A percentile compares a stretch with the other conserved stretches of the same genome.
phyloP scores from a whole-genome alignment of 2,329 filamentous ascomycete genomes.

The Neopestalotiopsis sp. region DNA sequence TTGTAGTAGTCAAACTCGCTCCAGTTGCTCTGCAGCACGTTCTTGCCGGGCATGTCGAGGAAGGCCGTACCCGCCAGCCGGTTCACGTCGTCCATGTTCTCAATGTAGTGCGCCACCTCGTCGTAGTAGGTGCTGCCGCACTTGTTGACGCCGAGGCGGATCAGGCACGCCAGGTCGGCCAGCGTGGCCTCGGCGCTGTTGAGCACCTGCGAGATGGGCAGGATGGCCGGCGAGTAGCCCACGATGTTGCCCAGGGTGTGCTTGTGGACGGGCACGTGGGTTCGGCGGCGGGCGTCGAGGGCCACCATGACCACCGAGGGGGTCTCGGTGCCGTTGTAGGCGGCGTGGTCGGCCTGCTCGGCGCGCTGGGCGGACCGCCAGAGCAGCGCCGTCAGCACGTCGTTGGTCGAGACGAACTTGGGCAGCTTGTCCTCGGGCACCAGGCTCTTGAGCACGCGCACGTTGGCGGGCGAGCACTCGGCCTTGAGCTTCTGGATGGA shows the following conservation, averaged over 20 bases:
- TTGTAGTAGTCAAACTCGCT: conserved; percentile 38
- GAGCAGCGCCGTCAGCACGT: conserved; percentile 19
- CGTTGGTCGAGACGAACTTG: conserved; percentile 19
- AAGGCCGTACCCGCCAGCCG: conserved; percentile 40
- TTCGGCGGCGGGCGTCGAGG: conserved; percentile 41
- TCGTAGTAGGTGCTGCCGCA: conserved; percentile 39
- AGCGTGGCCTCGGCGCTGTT: conserved; percentile 27
- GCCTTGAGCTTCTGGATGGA: conserved; percentile 29
- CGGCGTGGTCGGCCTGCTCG: conserved; percentile 14
- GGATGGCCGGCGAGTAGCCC: conserved; percentile 38
- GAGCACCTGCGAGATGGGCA: conserved; percentile 38
- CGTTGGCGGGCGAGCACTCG: conserved; percentile 15
- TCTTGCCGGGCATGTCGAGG: conserved; percentile 40
- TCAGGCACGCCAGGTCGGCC: conserved; percentile 39
- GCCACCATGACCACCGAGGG: conserved; percentile 44
- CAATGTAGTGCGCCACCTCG: conserved; percentile 36
- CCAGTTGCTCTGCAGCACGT: conserved; percentile 42
- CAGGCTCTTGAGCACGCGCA: conserved; percentile 6
- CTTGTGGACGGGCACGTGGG: conserved; percentile 40
- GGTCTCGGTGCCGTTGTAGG: background rate
- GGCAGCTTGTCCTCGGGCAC: conserved; percentile 8
- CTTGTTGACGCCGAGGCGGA: conserved; percentile 39
- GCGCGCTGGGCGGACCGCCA: conserved; percentile 16
- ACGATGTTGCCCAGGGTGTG: conserved; percentile 45
- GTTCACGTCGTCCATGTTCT: conserved; percentile 38